phyloP scores from a whole-genome alignment of 2,329 filamentous ascomycete species.

The Penicillium nordicum region DNA sequence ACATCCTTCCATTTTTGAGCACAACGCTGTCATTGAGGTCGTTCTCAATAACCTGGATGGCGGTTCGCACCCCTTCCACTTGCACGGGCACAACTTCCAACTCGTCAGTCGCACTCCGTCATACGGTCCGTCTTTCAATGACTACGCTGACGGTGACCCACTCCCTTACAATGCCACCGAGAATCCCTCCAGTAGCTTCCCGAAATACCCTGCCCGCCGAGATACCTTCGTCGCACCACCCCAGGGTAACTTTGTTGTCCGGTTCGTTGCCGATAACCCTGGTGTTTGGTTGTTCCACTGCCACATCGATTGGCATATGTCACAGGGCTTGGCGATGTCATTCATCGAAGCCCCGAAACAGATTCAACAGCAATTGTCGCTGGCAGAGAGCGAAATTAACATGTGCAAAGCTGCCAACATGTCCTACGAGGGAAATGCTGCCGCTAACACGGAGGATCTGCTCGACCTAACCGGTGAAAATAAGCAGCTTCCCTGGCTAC shows the following conservation, averaged over 20 bases:
- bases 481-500: constrained; percentile 53
- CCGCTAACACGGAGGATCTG: constrained; percentile 63
- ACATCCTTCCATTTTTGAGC: constrained; percentile 46
- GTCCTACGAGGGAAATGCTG: constrained; percentile 66
- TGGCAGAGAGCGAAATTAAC: constrained; percentile 61
- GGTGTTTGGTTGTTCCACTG: constrained; percentile 72
- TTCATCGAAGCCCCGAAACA: constrained; percentile 62
- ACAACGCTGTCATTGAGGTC: constrained; percentile 44
- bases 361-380: constrained; percentile 57
- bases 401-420: constrained; percentile 55
- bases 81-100: constrained; percentile 64
- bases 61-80: constrained; percentile 48
- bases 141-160: constrained; percentile 41
- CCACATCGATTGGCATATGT: constrained; percentile 75
- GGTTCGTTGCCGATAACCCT: constrained; percentile 45
- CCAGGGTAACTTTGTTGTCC: constrained; percentile 63
- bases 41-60: constrained; percentile 44
- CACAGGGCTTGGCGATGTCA: constrained; percentile 63
- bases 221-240: constrained; percentile 66
- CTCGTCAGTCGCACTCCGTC: constrained; percentile 56
- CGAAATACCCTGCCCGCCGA: constrained; percentile 59
- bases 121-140: constrained; percentile 57
- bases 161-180: constrained; percentile 14
- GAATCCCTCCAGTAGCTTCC: constrained; percentile 40
- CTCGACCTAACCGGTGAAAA: constrained; percentile 64